Evolutionary conservation across 257 asterid genomes (phyloP), one percentile per base, ranked within the genome.

Genomic region (Anisodus tanguticus): DNA sequence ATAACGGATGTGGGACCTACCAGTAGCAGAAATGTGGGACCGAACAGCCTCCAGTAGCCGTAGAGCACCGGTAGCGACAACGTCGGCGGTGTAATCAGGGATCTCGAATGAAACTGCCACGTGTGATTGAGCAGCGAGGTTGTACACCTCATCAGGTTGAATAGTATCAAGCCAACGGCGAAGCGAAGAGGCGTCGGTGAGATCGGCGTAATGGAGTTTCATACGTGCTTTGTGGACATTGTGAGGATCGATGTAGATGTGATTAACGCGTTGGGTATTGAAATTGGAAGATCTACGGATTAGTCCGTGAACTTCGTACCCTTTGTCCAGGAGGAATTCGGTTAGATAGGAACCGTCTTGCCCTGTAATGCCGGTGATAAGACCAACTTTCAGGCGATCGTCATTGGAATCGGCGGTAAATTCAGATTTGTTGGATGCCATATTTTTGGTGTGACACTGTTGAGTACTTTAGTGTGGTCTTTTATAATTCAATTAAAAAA

Each of bases 91-190:
- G 88, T 96, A 94, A 70, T 96, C 99, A 1, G 98, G 99, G 89
- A 93, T 94, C 93, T 96, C 99, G 84, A 96, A 96, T 58, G 99
- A 96, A 66, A 96, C 98, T 8, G 98, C 98, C 78, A 96, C 99
- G 87, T 96, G 99, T 0, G 98, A 94, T 83, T 96, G 98, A n/a
- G 99, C 99, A 81, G 99, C 99, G 85, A 96, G 98, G 87, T 96
- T 96, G 91, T 96, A 96, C 67, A 96, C 97, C 91, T 96, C 99
- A 79, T 94, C 97, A 57, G 99, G 99, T 68, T 79, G 91, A 72
- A 96, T 92, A 15, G 85, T 89, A 82, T 94, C 98, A 82, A 96
- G 90, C 98, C 98, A 94, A 47, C 99, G 95, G 86, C 98, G 98
- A 87, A 96, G 97, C 80, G 98, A 94, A 84, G 98, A 93, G 88